Evolutionary conservation across 2,329 filamentous ascomycete genomes (phyloP).

Genomic region (Dissoconium aciculare): DNA sequence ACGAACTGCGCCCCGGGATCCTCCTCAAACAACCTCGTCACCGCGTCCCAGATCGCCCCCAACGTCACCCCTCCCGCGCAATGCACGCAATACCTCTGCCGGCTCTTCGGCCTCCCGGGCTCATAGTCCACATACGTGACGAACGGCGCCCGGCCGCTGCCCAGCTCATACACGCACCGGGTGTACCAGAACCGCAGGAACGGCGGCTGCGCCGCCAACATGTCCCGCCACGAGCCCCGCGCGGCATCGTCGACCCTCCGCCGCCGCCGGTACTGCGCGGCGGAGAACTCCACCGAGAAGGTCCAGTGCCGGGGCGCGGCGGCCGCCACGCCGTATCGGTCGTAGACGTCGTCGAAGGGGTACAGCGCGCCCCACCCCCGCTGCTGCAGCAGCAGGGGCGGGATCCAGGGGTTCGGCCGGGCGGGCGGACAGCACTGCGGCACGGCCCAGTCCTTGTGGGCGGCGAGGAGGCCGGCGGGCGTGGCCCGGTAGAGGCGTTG

Average conservation of each 20-base stretch:
- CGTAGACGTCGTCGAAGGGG: constrained; percentile 10
- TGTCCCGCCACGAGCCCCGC: constrained; percentile 8
- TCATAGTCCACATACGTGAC: constrained; percentile 15
- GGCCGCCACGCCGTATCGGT: constrained; percentile 10
- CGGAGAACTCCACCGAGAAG: constrained; percentile 12
- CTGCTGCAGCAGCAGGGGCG: constrained; percentile 11
- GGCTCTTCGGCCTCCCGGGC: constrained; percentile 7
- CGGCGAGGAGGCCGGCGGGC: constrained; percentile 3
- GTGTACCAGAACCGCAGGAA: constrained; percentile 14
- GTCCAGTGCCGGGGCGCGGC: constrained; percentile 10
- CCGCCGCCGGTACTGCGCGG: constrained; percentile 8
- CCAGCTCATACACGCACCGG: constrained; percentile 14
- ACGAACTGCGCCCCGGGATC: constrained; percentile 10
- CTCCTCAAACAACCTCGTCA: constrained; percentile 17
- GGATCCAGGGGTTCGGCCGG: constrained; percentile 13
- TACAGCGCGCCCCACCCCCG: constrained; percentile 14
- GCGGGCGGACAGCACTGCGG: constrained; percentile 9
- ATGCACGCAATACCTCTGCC: constrained; percentile 8
- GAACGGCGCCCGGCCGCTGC: constrained; percentile 13
- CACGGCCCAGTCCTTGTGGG: constrained; percentile 4
- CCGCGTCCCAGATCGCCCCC: constrained; percentile 12
- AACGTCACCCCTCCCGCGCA: constrained; percentile 9
- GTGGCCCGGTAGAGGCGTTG: constrained; percentile 11
- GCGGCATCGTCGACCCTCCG: background rate
- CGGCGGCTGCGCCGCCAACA: constrained; percentile 10